phyloP scores from a whole-genome alignment of 2,329 filamentous ascomycete genomes.

The Harringtonia aguacate region DNA sequence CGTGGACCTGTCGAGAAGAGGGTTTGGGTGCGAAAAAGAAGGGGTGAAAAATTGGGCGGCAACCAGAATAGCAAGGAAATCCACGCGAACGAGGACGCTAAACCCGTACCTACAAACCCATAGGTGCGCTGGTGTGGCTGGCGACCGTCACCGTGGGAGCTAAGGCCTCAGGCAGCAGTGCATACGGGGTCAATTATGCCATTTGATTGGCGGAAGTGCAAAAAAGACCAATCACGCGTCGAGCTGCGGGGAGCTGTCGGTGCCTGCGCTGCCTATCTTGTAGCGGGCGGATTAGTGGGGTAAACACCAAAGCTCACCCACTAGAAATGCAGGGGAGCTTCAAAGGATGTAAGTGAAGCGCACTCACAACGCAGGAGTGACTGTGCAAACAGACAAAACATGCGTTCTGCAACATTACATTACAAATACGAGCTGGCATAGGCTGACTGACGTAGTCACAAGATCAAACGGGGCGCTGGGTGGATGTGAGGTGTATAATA shows the following conservation, averaged over 20 bases:
- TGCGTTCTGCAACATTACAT: too few species aligned
- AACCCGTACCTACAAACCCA: too few species aligned
- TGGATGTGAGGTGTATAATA: not conserved
- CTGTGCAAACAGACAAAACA: too few species aligned
- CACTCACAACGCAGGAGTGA: not conserved
- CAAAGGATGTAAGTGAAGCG: too few species aligned
- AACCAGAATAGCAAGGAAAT: not conserved
- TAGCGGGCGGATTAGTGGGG: not conserved
- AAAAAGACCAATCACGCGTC: not conserved
- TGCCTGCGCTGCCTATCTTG: not conserved
- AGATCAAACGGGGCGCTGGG: not conserved
- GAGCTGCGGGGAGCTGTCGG: not conserved
- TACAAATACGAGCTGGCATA: not conserved
- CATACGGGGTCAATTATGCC: not conserved
- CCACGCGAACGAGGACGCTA: not conserved
- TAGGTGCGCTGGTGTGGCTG: too few species aligned
- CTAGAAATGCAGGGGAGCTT: too few species aligned
- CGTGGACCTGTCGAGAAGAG: not conserved
- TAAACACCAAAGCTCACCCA: not conserved
- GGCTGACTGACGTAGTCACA: not conserved
- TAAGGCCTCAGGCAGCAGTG: not conserved
- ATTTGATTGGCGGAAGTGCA: not conserved
- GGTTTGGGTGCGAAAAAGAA: not conserved
- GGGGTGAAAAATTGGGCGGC: constrained; percentile 1
- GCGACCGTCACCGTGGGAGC: not conserved